phyloP scores from a whole-genome alignment of 1,284 basidiomycete species.

The Ustilago shanxiensis region DNA sequence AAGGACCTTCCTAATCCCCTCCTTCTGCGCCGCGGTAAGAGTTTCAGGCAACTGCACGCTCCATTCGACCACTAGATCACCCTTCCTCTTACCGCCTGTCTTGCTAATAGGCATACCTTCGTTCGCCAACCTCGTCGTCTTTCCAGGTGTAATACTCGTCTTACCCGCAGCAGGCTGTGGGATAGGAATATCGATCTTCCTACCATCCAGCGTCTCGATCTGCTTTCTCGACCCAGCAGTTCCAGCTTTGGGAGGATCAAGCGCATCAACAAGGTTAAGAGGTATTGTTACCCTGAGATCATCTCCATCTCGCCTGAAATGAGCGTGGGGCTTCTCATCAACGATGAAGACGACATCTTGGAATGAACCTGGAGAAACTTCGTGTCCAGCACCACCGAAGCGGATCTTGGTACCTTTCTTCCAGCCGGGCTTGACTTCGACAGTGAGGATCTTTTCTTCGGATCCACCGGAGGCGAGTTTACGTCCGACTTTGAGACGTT shows the following conservation, averaged over 20 bases:
- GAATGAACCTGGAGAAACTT: slow-evolving; percentile 57
- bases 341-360: slow-evolving; percentile 70
- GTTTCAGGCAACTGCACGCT: slow-evolving; percentile 63
- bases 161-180: slow-evolving; percentile 53
- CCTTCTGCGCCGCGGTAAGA: slow-evolving; percentile 54
- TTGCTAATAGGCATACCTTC: slow-evolving; percentile 69
- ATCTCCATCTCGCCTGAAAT: slow-evolving; percentile 65
- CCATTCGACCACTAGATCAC: slow-evolving; percentile 68
- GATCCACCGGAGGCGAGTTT: slow-evolving; percentile 79
- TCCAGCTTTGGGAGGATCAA: slow-evolving; percentile 65
- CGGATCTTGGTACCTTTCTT: slow-evolving; percentile 70
- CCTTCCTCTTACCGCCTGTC: slow-evolving; percentile 60
- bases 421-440: slow-evolving; percentile 69
- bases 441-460: slow-evolving; percentile 85
- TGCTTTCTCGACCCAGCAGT: slow-evolving; percentile 47
- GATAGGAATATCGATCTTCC: slow-evolving; percentile 62
- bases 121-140: slow-evolving; percentile 64
- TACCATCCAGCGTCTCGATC: slow-evolving; percentile 61
- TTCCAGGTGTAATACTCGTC: slow-evolving; percentile 57
- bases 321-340: slow-evolving; percentile 65
- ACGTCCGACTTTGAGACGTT: slow-evolving; percentile 89
- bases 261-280: slow-evolving; percentile 61
- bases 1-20: slow-evolving; percentile 56
- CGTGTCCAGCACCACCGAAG: slow-evolving; percentile 66
- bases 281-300: slow-evolving; percentile 60